Evolutionary conservation across 1,139 yeast species (phyloP), one percentile per base, ranked within the genome.

Genomic region (Pichia inconspicua): DNA sequence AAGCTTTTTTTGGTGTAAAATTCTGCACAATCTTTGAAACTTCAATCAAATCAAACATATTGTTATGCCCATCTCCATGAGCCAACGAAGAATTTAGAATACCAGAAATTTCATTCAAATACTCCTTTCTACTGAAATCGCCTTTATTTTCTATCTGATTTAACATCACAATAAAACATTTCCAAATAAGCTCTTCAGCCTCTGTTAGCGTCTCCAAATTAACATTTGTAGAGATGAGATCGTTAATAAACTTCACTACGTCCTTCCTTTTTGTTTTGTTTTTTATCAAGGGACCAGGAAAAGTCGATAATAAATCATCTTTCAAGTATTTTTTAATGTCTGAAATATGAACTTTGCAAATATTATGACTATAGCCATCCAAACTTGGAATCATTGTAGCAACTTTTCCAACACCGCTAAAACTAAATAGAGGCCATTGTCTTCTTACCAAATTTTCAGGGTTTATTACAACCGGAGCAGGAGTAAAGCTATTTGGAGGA

Each of bases 351-450:
- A 64, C 55, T 19, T 61, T 59, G 39, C 53, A 50, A 30, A 49
- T 51, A 27, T 52, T 53, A 31, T 56, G 56, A 9, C 65, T 64
- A 46, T 61, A 63, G 1, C 59, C 60, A 49, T 60, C 63, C 27
- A 59, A 53, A 1, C 70, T 58, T 6, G 84, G 81, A 36, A 77
- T 58, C 46, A 73, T 70, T 37, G 70, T 67, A 1, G 73, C 72
- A 19, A 75, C 62, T 45, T 69, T 73, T 11, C 70, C 69, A 7
- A 49, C 52, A 6, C 75, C 68, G 43, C 86, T 77, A 86, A 95
- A 89, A 49, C 76, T 71, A 62, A 88, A 84, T 35, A 89, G 64
- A 0, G 96, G 96, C 63, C 84, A 85, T 62, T 87, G 96, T 49
- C 86, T 71, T 40, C 57, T 54, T 9, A 55, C 60, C 42, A 63